Evolutionary conservation across 2,329 filamentous ascomycete genomes (phyloP), one percentile per base, ranked within the genome.

Genomic region (Zymoseptoria passerinii): DNA sequence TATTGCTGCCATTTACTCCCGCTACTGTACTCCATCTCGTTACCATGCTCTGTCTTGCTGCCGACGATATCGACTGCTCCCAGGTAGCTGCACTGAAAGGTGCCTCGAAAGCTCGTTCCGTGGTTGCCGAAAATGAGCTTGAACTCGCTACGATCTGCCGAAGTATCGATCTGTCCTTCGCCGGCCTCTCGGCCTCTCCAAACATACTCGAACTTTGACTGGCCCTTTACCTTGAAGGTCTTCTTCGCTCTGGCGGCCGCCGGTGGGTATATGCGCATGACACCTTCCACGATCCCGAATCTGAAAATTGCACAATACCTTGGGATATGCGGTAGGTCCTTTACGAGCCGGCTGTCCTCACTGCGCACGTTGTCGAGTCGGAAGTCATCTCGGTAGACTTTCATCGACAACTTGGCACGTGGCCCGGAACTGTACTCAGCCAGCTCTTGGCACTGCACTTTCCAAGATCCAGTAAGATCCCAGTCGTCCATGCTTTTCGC

Each of bases 161-260:
- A 27, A 1, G 27, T 48, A 27, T 55, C 29, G 13, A 58, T 63
- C 35, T 56, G 28, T 8, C 48, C 19, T 50, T 60, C 61, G 7
- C 58, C 61, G 5, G 58, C 58, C 53, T 63, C 61, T 1, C 61
- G 58, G 27, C 61, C 56, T 10, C 61, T 51, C 50, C 56, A 60
- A 8, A 58, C 44, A 49, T 60, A 61, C 4, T 56, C 28, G 28
- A 60, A 58, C 18, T n/a, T 20, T 2, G 53, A 48, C 35, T 51
- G 52, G 8, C 48, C 23, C 8, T 40, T 55, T 51, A 56, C 48
- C 10, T 44, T 52, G 58, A 52, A 56, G 16, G 29, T 44, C 27
- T 44, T 50, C 5, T 51, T 28, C 27, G 44, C n/a, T 28, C 28
- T 40, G 5, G 54, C 16, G 7, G 27, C 1, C 6, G 40, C 23